Evolutionary conservation across 257 asterid genomes (phyloP).

Genomic region (Agastache rugosa): DNA sequence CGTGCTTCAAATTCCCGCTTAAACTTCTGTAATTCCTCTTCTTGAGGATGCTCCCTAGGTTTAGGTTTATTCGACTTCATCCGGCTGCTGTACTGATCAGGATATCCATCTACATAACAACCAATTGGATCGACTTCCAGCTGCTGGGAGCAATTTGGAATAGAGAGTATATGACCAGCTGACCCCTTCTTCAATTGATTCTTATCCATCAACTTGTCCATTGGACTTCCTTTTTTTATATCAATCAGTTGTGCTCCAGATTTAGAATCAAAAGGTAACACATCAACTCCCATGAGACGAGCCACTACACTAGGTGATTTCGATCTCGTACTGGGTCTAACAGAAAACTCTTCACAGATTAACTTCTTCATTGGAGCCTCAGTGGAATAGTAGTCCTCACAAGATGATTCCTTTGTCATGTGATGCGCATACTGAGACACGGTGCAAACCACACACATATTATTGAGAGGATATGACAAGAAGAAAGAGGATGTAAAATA

Average conservation of each 20-base stretch:
- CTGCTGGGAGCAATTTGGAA: constrained; percentile 48
- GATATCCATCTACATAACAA: constrained; percentile 42
- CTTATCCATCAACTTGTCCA: constrained; percentile 40
- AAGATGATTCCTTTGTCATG: constrained; percentile 51
- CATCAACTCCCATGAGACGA: constrained; percentile 98
- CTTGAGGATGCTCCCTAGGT: constrained; percentile 96
- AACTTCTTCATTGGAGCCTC: constrained; percentile 86
- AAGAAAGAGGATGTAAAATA: neutral
- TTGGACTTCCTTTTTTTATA: constrained; percentile 44
- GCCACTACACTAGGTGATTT: constrained; percentile 89
- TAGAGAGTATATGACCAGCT: constrained; percentile 36
- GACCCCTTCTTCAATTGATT: constrained; percentile 47
- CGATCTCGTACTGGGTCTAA: constrained; percentile 52
- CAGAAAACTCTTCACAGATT: constrained; percentile 68
- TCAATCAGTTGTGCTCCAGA: constrained; percentile 40
- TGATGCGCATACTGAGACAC: constrained; percentile 65
- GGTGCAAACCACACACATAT: constrained; percentile 27
- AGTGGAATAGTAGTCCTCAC: constrained; percentile 45
- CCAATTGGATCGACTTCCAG: constrained; percentile 47
- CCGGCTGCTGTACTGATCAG: constrained; percentile 40
- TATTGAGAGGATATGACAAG: constrained; percentile 19
- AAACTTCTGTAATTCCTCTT: constrained; percentile 90
- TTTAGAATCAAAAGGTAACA: constrained; percentile 65
- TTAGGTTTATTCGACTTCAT: constrained; percentile 57
- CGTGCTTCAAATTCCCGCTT: constrained; percentile 97